Percentiles rank a stretch among this genome's conserved stretches.
Evolutionary conservation across 1,284 basidiomycete species (phyloP).

Genomic region (Takashimella tepidaria): DNA sequence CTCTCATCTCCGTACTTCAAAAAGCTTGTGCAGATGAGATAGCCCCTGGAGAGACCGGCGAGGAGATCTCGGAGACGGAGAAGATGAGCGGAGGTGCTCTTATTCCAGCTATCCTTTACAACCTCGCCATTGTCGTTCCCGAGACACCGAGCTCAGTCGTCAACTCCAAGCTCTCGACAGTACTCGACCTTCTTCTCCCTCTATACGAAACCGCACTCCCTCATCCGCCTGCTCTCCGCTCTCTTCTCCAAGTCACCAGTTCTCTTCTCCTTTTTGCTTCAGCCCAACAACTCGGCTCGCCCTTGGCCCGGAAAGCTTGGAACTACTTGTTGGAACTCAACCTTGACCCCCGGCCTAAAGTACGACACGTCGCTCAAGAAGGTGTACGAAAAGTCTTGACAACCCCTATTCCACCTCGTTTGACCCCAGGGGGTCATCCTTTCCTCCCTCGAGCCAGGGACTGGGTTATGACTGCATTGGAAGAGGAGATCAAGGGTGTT

Average conservation of each 20-base stretch:
- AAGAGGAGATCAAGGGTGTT: slow-evolving; percentile 58
- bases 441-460: slow-evolving; percentile 71
- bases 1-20: slow-evolving; percentile 56
- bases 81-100: slow-evolving; percentile 64
- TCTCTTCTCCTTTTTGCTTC: slow-evolving; percentile 68
- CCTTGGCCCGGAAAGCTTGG: slow-evolving; percentile 60
- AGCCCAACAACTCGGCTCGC: slow-evolving; percentile 60
- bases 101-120: slow-evolving; percentile 79
- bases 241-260: slow-evolving; percentile 56
- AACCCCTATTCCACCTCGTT: slow-evolving; percentile 67
- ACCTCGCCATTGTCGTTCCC: slow-evolving; percentile 69
- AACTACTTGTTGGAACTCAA: slow-evolving; percentile 75
- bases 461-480: slow-evolving; percentile 67
- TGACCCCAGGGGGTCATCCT: slow-evolving; percentile 61
- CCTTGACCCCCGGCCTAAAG: slow-evolving; percentile 86
- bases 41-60: slow-evolving; percentile 25
- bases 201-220: slow-evolving; percentile 55
- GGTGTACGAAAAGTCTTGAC: slow-evolving; percentile 70
- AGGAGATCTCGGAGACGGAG: slow-evolving; percentile 41
- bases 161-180: slow-evolving; percentile 37
- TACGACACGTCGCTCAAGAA: slow-evolving; percentile 84
- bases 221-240: slow-evolving; percentile 45
- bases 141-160: slow-evolving; percentile 58
- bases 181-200: slow-evolving; percentile 66
- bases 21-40: slow-evolving; percentile 43